Evolutionary conservation across 2,329 filamentous ascomycete genomes (phyloP).

Genomic region (Cercospora sp.): DNA sequence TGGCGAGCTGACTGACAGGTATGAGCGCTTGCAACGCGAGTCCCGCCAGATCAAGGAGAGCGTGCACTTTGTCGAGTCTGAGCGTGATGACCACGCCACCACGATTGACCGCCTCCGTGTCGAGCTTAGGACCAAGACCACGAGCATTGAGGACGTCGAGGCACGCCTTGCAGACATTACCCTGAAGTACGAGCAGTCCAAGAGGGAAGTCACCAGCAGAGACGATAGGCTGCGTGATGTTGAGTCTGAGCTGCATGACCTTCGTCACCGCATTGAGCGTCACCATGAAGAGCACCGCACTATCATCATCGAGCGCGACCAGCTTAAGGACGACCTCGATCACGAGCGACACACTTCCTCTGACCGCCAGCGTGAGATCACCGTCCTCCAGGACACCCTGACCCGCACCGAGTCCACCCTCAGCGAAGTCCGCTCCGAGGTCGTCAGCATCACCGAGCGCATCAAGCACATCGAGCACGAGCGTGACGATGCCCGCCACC

Average conservation of each 20-base stretch:
- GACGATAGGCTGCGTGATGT: constrained; percentile 32
- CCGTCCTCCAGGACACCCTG: constrained; percentile 28
- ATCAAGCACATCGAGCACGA: constrained; percentile 34
- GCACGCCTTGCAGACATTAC: constrained; percentile 29
- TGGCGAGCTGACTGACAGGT: constrained; percentile 30
- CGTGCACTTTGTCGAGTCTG: constrained; percentile 32
- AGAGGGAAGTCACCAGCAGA: constrained; percentile 31
- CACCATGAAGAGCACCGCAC: constrained; percentile 33
- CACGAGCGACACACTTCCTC: constrained; percentile 29
- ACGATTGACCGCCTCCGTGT: constrained; percentile 34
- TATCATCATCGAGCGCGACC: constrained; percentile 33
- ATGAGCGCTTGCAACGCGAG: constrained; percentile 32
- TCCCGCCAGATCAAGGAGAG: constrained; percentile 32
- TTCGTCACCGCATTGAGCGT: constrained; percentile 31
- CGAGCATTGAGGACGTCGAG: constrained; percentile 31
- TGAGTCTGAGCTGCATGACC: constrained; percentile 31
- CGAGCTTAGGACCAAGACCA: constrained; percentile 33
- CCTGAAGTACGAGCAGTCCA: constrained; percentile 31
- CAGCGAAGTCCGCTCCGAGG: constrained; percentile 29
- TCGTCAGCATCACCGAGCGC: constrained; percentile 29
- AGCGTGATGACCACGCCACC: constrained; percentile 36
- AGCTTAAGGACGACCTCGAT: constrained; percentile 33
- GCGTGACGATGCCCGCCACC: constrained; percentile 33
- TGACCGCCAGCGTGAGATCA: constrained; percentile 31
- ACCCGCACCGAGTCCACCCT: constrained; percentile 30